Evolutionary conservation across 768 basidiomycete species (phyloP).

Genomic region (Pisolithus tinctorius): DNA sequence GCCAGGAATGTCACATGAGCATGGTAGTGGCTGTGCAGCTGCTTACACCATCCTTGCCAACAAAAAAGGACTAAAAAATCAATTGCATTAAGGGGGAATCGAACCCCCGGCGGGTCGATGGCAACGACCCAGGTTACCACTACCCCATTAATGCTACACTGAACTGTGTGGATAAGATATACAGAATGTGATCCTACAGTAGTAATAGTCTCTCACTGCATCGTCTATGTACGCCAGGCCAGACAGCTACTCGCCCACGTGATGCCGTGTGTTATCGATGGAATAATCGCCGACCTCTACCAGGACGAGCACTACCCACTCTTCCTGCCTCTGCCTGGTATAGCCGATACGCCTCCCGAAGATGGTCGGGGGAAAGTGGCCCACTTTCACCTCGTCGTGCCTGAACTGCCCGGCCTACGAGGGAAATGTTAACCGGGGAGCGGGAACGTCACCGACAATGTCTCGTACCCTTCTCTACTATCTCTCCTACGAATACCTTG

Average conservation of each 20-base stretch:
- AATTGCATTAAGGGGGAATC: conserved; percentile 77
- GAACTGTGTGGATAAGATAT: accelerated
- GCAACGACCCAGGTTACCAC: conserved; percentile 64
- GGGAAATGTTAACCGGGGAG: neutral
- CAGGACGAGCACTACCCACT: conserved; percentile 69
- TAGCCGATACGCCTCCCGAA: conserved; percentile 81
- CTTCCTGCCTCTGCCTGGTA: conserved; percentile 79
- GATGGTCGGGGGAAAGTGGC: conserved; percentile 79
- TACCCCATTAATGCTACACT: conserved; percentile 49
- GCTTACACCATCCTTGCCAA: too few relatives aligned
- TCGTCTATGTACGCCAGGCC: neutral
- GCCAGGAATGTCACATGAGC: too few relatives aligned
- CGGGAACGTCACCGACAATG: neutral
- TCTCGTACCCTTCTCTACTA: conserved; percentile 72
- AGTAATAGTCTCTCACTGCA: neutral
- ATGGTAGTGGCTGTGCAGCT: too few relatives aligned
- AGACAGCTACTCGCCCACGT: too few relatives aligned
- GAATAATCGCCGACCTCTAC: conserved; percentile 68
- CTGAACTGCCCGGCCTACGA: conserved; percentile 70
- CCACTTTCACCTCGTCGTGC: conserved; percentile 64
- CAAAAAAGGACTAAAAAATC: neutral
- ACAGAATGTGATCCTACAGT: neutral
- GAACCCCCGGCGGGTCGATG: conserved; percentile 86
- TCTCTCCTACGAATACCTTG: conserved; percentile 91
- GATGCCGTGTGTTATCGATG: conserved; percentile 36